These are phyloP conservation scores for Neltuma alba DNA, from an alignment of 306 rosid species.

Conservation along the genomic window DNA sequence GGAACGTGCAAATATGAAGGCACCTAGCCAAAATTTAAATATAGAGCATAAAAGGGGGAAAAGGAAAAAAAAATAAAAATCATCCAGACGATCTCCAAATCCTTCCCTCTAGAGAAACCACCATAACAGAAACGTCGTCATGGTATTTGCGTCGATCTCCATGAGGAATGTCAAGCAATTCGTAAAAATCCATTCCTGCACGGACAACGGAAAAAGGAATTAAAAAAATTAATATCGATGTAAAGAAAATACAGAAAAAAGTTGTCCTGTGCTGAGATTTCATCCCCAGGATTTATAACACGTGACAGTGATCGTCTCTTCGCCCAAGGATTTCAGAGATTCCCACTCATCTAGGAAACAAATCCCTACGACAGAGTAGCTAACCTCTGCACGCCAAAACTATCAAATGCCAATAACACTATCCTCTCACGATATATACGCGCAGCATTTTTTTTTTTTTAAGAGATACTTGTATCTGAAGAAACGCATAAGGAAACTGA, in stretches of 20 bases:
- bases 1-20: constrained; percentile 47
- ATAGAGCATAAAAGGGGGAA: constrained; percentile 5
- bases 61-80: constrained; percentile 15
- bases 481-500: background rate
- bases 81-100: constrained; percentile 72
- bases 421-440: background rate
- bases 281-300: background rate
- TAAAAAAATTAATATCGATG: background rate
- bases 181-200: constrained; percentile 68
- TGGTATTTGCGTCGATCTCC: constrained; percentile 72
- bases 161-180: constrained; percentile 64
- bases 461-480: background rate
- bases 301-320: background rate
- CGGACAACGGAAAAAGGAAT: background rate
- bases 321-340: background rate
- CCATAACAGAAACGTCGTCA: constrained; percentile 70
- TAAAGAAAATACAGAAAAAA: background rate
- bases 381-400: background rate
- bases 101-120: constrained; percentile 69
- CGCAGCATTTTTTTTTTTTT: background rate
- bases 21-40: constrained; percentile 38
- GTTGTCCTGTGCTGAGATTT: background rate
- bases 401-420: background rate
- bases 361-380: background rate
- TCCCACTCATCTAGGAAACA: background rate